Conservation (phyloP, 2,329 filamentous ascomycete genomes). For the Paecilomyces dactylethromorphus region DNA sequence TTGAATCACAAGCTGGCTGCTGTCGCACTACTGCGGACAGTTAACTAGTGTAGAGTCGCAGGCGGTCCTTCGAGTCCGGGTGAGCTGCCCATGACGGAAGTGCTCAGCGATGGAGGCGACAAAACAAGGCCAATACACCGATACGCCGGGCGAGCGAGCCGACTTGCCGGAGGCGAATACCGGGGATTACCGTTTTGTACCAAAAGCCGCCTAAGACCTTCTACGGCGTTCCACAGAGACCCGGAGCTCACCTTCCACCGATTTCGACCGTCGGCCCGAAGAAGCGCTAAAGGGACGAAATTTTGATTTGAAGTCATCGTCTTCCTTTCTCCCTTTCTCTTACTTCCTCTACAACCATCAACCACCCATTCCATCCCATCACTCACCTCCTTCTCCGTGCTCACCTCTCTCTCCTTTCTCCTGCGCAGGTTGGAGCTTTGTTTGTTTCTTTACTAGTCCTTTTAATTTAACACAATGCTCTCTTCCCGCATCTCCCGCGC, state of each 20-base stretch:
- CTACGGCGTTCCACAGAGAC: not conserved
- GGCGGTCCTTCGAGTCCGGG: not conserved
- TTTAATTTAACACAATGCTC: constrained; percentile 54
- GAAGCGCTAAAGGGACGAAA: constrained; percentile 9
- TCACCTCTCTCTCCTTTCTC: constrained; percentile 14
- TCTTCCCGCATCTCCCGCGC: constrained; percentile 65
- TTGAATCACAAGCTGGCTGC: not conserved
- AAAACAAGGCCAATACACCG: constrained; percentile 2
- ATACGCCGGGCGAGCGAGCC: not conserved
- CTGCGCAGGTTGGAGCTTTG: constrained; percentile 2
- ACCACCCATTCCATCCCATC: constrained; percentile 16
- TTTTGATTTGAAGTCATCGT: constrained; percentile 10
- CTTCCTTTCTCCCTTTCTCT: constrained; percentile 11
- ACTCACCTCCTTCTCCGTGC: constrained; percentile 17
- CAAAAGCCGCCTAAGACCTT: not conserved
- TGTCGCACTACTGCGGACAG: not conserved
- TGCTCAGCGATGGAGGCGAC: not conserved
- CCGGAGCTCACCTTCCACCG: constrained; percentile 23
- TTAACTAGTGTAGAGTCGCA: not conserved
- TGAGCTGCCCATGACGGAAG: not conserved
- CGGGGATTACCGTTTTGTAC: not conserved
- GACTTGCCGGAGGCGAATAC: not conserved
- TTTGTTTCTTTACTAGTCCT: constrained; percentile 31
- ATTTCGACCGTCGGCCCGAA: constrained; percentile 20
- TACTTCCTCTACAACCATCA: constrained; percentile 11